Base-by-base conservation (phyloP, 2,329 filamentous ascomycete genomes). In the Lecanoromycetidae sp. region DNA sequence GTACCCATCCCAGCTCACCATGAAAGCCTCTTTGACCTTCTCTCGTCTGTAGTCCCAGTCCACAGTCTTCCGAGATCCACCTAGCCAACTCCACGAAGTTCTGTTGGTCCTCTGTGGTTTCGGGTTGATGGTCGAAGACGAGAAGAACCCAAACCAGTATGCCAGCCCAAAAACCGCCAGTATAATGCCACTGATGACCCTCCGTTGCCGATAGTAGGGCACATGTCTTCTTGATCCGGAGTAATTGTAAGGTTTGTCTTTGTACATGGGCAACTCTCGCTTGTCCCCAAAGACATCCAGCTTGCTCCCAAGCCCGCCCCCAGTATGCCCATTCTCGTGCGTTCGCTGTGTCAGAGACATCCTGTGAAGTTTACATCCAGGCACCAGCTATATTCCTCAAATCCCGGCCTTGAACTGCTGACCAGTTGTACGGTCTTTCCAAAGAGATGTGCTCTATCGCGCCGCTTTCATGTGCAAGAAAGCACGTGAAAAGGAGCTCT, bases 211-310 rank as follows among this genome's bases (percentile, higher is more conserved):
- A 68, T 77, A 80, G 56, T 41, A 35, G 77, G 65, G 27, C n/a
- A 23, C 42, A 13, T 37, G 32, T 29, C 49, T 47, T 19, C 58
- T 56, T 13, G 76, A 77, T 27, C 72, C 68, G 35, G 76, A 71
- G 57, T 84, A 81, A 42, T 73, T 74, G 61, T 85, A 91, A n/a
- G 91, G 91, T 64, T 98, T 98, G 68, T 98, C 91, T 67, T 98
- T 98, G 71, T 98, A 98, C 84, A 96, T 88, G 37, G 91, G 91
- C 53, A 98, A 69, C 49, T 78, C 71, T 66, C 75, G 71, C 39
- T 72, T 65, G 30, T 80, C 76, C 52, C 88, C 80, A 9, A 47
- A 42, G 49, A 71, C 72, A 42, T 75, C 75, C 29, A 86, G 70
- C 52, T 75, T 77, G 56, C 76, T 75, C 40, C 81, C 71, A 32